phyloP scores from a whole-genome alignment of 768 basidiomycete genomes.

The Mycena rosella region DNA sequence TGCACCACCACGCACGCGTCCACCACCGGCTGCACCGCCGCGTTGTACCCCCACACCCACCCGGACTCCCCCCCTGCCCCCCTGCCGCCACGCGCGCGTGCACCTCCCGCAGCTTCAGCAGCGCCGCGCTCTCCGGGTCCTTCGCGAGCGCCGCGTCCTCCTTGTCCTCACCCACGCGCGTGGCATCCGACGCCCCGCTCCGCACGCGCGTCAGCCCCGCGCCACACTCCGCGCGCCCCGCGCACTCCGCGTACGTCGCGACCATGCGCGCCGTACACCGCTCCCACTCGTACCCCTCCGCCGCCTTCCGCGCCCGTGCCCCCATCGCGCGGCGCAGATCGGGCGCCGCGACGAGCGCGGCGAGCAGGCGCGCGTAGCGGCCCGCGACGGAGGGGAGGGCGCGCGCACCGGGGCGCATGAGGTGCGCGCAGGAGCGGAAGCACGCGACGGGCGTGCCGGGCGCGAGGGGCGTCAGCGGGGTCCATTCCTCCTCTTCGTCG shows the following conservation, averaged over 20 bases:
- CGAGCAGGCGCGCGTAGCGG: too few species aligned
- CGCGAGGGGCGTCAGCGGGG: too few species aligned
- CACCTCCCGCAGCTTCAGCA: too few species aligned
- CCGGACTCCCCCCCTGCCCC: background rate
- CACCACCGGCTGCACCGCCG: constrained; percentile 12
- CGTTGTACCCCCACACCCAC: background rate
- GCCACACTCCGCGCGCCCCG: background rate
- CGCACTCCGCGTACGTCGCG: constrained; percentile 10
- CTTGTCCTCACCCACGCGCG: background rate
- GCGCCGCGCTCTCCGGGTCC: too few species aligned
- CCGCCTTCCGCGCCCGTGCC: background rate
- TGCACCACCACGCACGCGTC: constrained; percentile 28
- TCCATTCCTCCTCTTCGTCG: background rate
- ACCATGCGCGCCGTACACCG: constrained; percentile 14
- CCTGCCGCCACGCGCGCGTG: too few species aligned
- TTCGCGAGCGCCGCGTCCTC: too few species aligned
- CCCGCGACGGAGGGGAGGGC: too few species aligned
- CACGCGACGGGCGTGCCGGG: too few species aligned
- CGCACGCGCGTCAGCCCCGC: background rate
- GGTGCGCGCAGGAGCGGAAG: background rate
- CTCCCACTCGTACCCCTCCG: constrained; percentile 17
- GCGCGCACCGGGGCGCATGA: too few species aligned
- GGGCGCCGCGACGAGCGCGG: background rate
- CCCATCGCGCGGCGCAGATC: constrained; percentile 7
- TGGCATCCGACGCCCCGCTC: background rate